These are phyloP conservation scores for Telfairia occidentalis DNA, from an alignment of 331 rosid species.

Conservation along the genomic window DNA sequence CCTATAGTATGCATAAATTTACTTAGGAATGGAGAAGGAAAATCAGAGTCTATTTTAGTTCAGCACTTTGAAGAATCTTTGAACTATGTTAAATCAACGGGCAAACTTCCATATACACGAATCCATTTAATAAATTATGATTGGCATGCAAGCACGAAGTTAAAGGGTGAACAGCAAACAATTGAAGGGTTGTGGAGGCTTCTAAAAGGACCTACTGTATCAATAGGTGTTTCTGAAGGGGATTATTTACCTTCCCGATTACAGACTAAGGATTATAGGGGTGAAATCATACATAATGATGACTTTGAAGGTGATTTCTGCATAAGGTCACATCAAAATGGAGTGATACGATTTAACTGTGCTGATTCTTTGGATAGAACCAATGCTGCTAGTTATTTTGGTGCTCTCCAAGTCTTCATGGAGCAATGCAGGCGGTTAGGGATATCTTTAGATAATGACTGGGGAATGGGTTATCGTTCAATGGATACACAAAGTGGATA, in stretches of 20 bases:
- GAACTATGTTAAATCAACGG: slow-evolving; percentile 57
- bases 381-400: slow-evolving; percentile 98
- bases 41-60: slow-evolving; percentile 81
- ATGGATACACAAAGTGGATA: slow-evolving; percentile 54
- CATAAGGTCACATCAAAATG: slow-evolving; percentile 88
- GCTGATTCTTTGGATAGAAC: slow-evolving; percentile 99
- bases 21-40: slow-evolving; percentile 91
- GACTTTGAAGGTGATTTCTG: slow-evolving; percentile 84
- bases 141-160: slow-evolving; percentile 82
- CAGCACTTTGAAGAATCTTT: slow-evolving; percentile 86
- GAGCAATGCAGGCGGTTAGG: slow-evolving; percentile 98
- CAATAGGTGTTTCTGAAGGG: slow-evolving; percentile 78
- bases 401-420: slow-evolving; percentile 81
- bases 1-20: slow-evolving; percentile 88
- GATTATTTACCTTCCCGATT: slow-evolving; percentile 85
- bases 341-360: slow-evolving; percentile 86
- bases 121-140: slow-evolving; percentile 77
- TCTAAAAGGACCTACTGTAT: slow-evolving; percentile 64
- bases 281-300: slow-evolving; percentile 69
- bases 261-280: slow-evolving; percentile 66
- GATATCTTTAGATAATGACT: slow-evolving; percentile 77
- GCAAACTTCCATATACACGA: slow-evolving; percentile 64
- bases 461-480: slow-evolving; percentile 57
- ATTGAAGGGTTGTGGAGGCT: slow-evolving; percentile 89
- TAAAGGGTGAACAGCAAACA: slow-evolving; percentile 87